Base-by-base conservation (phyloP, 2,329 filamentous ascomycete species). In the Hyphodiscus sp. region DNA sequence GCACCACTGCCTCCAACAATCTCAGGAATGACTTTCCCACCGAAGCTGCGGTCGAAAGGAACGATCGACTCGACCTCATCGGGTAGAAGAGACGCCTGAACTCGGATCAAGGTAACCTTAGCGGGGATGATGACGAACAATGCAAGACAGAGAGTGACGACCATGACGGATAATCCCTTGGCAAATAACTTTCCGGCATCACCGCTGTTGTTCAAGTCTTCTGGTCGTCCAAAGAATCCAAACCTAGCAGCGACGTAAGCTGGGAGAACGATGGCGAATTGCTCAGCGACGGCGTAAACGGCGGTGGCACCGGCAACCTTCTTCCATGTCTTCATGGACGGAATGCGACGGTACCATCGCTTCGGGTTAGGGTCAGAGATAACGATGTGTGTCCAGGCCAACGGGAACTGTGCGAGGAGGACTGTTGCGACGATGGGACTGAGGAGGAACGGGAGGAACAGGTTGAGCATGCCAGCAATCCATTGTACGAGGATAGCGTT, bases 31-130 rank as follows among this genome's bases (percentile, higher is more conserved):
- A 92, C 81, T 67, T 84, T 86, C 62, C 89, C 89, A 58, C 80
- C 82, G 65, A 95, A 95, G 29, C 85, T 86, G 60, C 91, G 87
- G 75, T 97, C 92, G 65, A 97, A 96, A 30, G 89, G 86, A 38
- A 97, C 85, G 59, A 96, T 87, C 23, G 89, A 83, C 72, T 95
- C 86, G 61, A 91, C 80, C 18, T 89, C 84, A 55, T 89, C 85
- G 0, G 90, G 82, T 2, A 97, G 82, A 62, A 96, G 83, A 47
- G 89, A 92, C 7, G 91, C 91, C 68, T 95, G 90, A 38, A 96
- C 84, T 58, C 92, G 89, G 60, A 87, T 78, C 55, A 95, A 81
- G 20, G 89, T 81, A 30, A 92, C 87, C 55, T 81, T 79, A 41
- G 89, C 81, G 18, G 92, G 91, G 53, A 96, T 78, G 58, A 89